Evolutionary conservation across 495 filamentous ascomycete genomes (phyloP).

Genomic region (Parachaetomium inaequale): DNA sequence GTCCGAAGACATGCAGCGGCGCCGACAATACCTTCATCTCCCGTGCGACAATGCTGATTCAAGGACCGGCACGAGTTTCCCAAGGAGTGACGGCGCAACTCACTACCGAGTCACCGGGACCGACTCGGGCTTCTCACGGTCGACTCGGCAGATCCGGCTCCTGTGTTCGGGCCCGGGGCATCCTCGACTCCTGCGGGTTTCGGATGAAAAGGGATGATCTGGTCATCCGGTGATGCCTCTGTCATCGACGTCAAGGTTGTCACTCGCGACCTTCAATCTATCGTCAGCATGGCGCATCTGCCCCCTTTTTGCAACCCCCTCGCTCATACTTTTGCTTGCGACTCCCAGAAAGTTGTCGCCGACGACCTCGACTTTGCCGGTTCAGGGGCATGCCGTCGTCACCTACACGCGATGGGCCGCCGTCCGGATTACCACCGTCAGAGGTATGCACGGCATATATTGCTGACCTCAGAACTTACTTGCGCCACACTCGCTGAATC

Average conservation of each 20-base stretch:
- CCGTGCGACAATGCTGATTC: background rate
- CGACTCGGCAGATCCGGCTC: background rate
- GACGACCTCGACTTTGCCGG: background rate
- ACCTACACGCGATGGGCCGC: too few relatives aligned
- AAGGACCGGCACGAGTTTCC: background rate
- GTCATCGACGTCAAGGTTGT: background rate
- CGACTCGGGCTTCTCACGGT: background rate
- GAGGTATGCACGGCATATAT: background rate
- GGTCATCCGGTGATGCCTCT: background rate
- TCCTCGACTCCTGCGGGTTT: background rate
- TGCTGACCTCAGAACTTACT: slow-evolving; percentile 16
- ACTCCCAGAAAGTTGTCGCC: background rate
- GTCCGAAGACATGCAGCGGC: background rate
- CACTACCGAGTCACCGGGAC: background rate
- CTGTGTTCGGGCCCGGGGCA: background rate
- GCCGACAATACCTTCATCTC: background rate
- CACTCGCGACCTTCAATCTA: background rate
- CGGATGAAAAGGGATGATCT: background rate
- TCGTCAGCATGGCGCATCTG: background rate
- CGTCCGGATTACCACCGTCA: too few relatives aligned
- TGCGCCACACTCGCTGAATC: background rate
- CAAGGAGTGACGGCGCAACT: background rate
- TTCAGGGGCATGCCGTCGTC: background rate
- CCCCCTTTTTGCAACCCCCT: background rate
- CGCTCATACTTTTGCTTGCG: background rate